phyloP scores from a whole-genome alignment of 2,329 filamentous ascomycete species.

The Biscogniauxia sp. region DNA sequence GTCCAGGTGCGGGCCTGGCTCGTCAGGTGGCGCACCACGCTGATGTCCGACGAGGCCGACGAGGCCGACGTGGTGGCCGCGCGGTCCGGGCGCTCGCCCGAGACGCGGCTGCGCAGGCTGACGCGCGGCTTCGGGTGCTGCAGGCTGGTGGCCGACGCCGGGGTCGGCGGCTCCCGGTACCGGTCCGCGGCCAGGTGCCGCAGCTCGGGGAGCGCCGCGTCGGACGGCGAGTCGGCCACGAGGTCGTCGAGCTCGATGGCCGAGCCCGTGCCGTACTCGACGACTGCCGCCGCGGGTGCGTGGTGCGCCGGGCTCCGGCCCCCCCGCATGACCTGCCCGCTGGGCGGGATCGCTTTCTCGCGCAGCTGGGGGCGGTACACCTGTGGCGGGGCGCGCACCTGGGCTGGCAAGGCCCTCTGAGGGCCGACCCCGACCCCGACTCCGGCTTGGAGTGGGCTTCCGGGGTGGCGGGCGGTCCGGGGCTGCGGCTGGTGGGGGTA shows the following conservation, averaged over 20 bases:
- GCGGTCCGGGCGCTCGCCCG: too few species aligned
- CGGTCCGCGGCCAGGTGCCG: conserved; percentile 3
- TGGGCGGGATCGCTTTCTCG: not conserved
- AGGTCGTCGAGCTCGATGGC: conserved; percentile 8
- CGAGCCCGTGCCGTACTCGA: conserved; percentile 3
- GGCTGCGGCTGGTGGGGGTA: not conserved
- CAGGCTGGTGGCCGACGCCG: not conserved
- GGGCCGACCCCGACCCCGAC: too few species aligned
- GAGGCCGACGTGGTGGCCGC: too few species aligned
- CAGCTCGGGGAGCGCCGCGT: conserved; percentile 8
- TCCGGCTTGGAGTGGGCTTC: too few species aligned
- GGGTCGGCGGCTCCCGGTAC: not conserved
- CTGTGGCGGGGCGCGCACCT: not conserved
- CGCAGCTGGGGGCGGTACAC: not conserved
- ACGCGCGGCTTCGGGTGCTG: not conserved
- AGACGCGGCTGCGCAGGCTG: not conserved
- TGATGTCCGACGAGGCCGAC: not conserved
- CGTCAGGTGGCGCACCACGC: not conserved
- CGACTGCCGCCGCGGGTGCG: not conserved
- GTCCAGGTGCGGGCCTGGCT: conserved; percentile 7
- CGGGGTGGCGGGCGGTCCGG: too few species aligned
- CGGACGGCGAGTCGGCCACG: conserved; percentile 1
- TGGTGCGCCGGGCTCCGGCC: not conserved
- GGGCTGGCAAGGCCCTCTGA: conserved; percentile 4
- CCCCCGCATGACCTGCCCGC: not conserved